Evolutionary conservation across 1,139 yeast species (phyloP).

Genomic region (Kluyveromyces sp.): DNA sequence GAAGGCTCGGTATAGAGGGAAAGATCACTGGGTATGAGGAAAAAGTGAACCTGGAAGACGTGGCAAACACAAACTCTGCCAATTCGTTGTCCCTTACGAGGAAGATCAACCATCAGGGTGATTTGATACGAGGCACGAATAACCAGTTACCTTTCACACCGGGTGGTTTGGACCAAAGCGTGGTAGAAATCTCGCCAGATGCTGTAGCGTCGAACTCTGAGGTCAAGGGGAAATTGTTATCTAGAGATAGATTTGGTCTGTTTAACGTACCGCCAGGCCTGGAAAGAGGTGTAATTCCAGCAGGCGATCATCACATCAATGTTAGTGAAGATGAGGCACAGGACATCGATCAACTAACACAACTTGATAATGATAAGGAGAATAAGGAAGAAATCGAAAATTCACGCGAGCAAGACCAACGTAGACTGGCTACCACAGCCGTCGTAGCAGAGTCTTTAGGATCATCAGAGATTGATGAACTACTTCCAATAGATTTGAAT

Average conservation of each 20-base stretch:
- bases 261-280: conserved; percentile 83
- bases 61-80: conserved; percentile 50
- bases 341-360: conserved; percentile 22
- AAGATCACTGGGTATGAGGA: conserved; percentile 57
- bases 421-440: conserved; percentile 8
- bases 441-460: conserved; percentile 6
- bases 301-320: conserved; percentile 8
- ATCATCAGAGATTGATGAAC: conserved; percentile 54
- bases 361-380: conserved; percentile 27
- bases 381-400: conserved; percentile 27
- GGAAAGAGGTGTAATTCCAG: conserved; percentile 55
- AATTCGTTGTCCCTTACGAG: conserved; percentile 71
- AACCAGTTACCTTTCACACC: conserved; percentile 86
- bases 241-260: conserved; percentile 65
- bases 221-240: conserved; percentile 41
- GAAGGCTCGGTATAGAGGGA: conserved; percentile 73
- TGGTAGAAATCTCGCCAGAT: conserved; percentile 11
- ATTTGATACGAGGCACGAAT: conserved; percentile 62
- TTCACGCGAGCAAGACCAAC: conserved; percentile 27
- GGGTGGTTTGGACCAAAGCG: conserved; percentile 61
- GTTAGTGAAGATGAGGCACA: conserved; percentile 15
- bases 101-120: conserved; percentile 55
- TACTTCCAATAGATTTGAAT: conserved; percentile 61
- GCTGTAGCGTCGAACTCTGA: conserved; percentile 11
- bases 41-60: conserved; percentile 42